Evolutionary conservation across 2,329 filamentous ascomycete genomes (phyloP), one percentile per base, ranked within the genome.

Genomic region (Alternaria metachromatica): DNA sequence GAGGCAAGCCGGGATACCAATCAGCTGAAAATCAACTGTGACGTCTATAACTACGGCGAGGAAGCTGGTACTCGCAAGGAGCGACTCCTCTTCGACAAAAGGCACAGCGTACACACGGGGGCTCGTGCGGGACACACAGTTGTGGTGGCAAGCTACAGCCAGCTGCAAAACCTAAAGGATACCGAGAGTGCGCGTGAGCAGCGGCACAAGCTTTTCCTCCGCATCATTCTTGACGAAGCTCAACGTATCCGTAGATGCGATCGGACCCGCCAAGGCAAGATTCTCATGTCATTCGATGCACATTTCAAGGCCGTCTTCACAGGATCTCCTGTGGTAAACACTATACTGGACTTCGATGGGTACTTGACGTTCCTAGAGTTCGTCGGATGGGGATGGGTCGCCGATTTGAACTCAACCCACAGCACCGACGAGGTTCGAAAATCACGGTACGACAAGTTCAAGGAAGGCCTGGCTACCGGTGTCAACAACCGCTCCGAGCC

Each of bases 101-200:
- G 15, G 33, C 33, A n/a, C 8, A n/a, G 15, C 15, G 15, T n/a
- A 0, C n/a, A n/a, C 15, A 10, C 4, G 33, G 1, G 1, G 1
- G 33, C 33, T 10, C 33, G 33, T n/a, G 33, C 33, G 15, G 33
- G 33, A 4, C 33, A 41, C 15, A n/a, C 33, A 1, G 33, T n/a
- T 5, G 33, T 41, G 2, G 15, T 41, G 33, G 33, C 15, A n/a
- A 41, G 8, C 7, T 41, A 41, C 33, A n/a, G 15, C 15, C 33
- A 41, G 15, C 33, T 41, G 0, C 33, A 41, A 41, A 9, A 10
- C 15, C 33, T 41, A 0, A 41, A 41, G 0, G 33, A 41, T n/a
- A n/a, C 15, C 15, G 15, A 41, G 33, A 41, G 7, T n/a, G 33
- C 15, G 33, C 33, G 15, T 2, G 15, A 3, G 15, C 15, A 41